Conservation (phyloP, 768 basidiomycete species). For the Amanita fuliginea region DNA sequence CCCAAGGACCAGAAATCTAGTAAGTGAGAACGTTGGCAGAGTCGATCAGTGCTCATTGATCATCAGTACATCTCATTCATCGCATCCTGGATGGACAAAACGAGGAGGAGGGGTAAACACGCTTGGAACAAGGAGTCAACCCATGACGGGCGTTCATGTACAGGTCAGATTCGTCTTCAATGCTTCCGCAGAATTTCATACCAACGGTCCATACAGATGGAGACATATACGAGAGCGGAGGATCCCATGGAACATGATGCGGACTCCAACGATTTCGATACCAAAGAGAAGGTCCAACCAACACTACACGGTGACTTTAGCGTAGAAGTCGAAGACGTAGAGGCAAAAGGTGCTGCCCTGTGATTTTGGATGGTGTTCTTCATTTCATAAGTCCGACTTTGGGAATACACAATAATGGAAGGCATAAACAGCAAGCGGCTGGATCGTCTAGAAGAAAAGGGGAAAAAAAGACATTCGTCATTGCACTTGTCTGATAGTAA, state of each 20-base stretch:
- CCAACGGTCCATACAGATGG: conserved; percentile 26
- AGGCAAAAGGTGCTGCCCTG: conserved; percentile 9
- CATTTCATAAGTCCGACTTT: neutral
- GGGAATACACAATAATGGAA: neutral
- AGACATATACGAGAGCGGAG: conserved; percentile 33
- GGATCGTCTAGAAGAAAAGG: too few relatives aligned
- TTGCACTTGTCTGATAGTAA: neutral
- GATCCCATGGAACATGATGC: conserved; percentile 14
- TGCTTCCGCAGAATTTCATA: neutral
- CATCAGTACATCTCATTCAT: conserved; percentile 14
- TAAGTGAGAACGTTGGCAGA: conserved; percentile 15
- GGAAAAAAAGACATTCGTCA: too few relatives aligned
- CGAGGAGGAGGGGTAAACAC: conserved; percentile 14
- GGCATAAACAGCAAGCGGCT: neutral
- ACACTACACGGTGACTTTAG: conserved; percentile 1
- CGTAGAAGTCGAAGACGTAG: conserved; percentile 12
- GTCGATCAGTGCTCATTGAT: neutral
- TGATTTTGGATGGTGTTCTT: conserved; percentile 2
- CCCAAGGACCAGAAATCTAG: conserved; percentile 32
- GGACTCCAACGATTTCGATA: conserved; percentile 12
- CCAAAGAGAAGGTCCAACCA: neutral
- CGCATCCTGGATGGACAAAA: neutral
- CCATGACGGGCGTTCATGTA: conserved; percentile 30
- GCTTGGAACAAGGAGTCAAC: conserved; percentile 12
- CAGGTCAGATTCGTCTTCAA: conserved; percentile 19